Conservation (phyloP, 139 green algal genomes). For the Nannochloris sp. region DNA sequence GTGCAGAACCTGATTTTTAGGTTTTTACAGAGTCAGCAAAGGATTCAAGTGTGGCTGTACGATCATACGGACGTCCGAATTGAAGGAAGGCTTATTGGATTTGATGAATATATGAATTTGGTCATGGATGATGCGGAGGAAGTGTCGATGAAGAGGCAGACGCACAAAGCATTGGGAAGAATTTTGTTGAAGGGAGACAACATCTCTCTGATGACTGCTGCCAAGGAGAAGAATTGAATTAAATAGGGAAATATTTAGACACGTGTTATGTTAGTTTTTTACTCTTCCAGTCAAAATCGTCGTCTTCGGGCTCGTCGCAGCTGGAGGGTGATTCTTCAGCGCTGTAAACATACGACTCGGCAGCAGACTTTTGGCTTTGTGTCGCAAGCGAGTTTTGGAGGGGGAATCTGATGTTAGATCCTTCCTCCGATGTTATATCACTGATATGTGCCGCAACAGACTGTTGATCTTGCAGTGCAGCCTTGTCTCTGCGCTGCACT, state of each 20-base stretch:
- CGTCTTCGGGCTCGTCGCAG: too few species aligned
- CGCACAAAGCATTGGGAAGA: conserved; percentile 77
- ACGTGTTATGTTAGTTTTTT: not conserved
- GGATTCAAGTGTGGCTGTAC: conserved; percentile 96
- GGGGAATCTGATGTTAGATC: too few species aligned
- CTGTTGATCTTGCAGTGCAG: too few species aligned
- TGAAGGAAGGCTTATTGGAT: conserved; percentile 70
- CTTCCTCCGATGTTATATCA: too few species aligned
- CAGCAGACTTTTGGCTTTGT: too few species aligned
- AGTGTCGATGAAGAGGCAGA: conserved; percentile 89
- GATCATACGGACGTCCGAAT: conserved; percentile 88
- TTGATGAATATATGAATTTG: conserved; percentile 99
- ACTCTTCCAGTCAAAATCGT: not conserved
- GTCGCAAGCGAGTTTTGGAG: too few species aligned
- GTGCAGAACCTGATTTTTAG: conserved; percentile 93
- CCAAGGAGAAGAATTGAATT: not conserved
- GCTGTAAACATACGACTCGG: too few species aligned
- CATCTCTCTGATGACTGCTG: conserved; percentile 88
- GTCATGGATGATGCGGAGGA: conserved; percentile 98
- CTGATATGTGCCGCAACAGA: too few species aligned
- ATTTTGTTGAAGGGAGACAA: conserved; percentile 98
- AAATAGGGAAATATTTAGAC: conserved; percentile 1
- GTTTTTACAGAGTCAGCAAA: conserved; percentile 90
- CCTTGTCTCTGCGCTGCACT: too few species aligned
- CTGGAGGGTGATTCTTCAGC: too few species aligned